Evolutionary conservation across 352 stramenopile genomes (phyloP).

Genomic region (Phytophthora ohioensis): DNA sequence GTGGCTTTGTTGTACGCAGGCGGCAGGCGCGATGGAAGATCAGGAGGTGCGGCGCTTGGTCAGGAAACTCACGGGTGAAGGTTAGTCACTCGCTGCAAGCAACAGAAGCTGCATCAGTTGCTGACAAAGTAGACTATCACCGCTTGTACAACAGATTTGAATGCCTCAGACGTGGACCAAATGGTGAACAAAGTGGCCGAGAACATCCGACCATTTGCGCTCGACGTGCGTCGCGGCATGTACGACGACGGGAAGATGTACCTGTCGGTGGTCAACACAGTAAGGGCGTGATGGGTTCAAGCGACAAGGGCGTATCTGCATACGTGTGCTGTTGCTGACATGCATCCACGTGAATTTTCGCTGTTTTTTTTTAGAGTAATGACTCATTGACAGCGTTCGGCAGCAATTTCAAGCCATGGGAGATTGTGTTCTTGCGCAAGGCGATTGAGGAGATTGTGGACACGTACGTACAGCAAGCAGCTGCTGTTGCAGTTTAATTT

Average conservation of each 20-base stretch:
- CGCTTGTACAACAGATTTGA: constrained; percentile 47
- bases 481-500: not conserved
- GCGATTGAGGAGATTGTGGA: constrained; percentile 86
- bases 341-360: not conserved
- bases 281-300: constrained; percentile 19
- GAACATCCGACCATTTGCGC: constrained; percentile 68
- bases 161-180: constrained; percentile 59
- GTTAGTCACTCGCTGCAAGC: constrained; percentile 30
- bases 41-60: constrained; percentile 60
- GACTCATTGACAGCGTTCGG: constrained; percentile 78
- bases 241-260: constrained; percentile 90
- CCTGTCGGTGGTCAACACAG: constrained; percentile 81
- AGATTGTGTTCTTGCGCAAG: constrained; percentile 87
- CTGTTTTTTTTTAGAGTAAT: constrained; percentile 60
- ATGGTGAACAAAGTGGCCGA: constrained; percentile 71
- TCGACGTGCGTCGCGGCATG: constrained; percentile 79
- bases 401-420: constrained; percentile 83
- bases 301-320: not conserved
- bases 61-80: constrained; percentile 71
- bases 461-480: constrained; percentile 38
- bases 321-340: constrained; percentile 4
- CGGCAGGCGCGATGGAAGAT: constrained; percentile 75
- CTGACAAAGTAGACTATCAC: constrained; percentile 1
- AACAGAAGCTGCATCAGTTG: not conserved
- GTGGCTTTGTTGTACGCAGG: constrained; percentile 37